Conservation (phyloP, 306 rosid species). For the Corylus heterophylla region DNA sequence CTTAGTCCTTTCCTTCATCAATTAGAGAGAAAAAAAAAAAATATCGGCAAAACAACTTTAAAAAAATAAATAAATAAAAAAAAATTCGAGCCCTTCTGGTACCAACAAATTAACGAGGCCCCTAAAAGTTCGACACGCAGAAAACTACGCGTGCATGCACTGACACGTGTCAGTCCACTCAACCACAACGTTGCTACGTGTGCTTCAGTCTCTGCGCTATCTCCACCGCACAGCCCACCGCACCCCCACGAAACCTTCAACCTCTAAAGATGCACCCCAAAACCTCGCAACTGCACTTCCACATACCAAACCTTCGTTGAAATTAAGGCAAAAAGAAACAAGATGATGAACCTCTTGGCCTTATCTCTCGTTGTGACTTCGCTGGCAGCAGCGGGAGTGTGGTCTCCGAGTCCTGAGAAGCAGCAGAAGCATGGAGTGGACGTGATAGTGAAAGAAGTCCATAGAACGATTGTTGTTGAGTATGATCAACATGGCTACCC, state of each 20-base stretch:
- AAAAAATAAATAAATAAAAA: too few relatives aligned
- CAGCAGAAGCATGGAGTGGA: constrained; percentile 22
- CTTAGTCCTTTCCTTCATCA: too few relatives aligned
- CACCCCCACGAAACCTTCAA: background rate
- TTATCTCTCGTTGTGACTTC: constrained; percentile 53
- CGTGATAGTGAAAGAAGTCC: constrained; percentile 66
- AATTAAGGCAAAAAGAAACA: background rate
- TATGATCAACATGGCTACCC: constrained; percentile 53
- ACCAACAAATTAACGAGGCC: background rate
- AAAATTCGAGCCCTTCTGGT: too few relatives aligned
- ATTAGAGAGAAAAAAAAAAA: too few relatives aligned
- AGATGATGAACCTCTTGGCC: constrained; percentile 63
- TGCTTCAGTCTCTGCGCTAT: too few relatives aligned
- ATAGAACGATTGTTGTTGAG: constrained; percentile 68
- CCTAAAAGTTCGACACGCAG: background rate
- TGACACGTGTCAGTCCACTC: background rate
- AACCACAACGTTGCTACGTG: background rate
- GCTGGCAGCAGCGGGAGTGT: constrained; percentile 49
- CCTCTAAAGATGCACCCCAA: background rate
- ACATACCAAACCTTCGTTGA: background rate
- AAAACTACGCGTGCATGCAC: background rate
- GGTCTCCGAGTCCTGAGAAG: constrained; percentile 45
- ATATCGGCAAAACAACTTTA: too few relatives aligned
- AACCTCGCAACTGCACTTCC: background rate
- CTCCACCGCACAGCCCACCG: background rate